Percentiles rank a stretch among this genome's conserved stretches.
Evolutionary conservation across 2,329 filamentous ascomycete species (phyloP).

Genomic region (Apiospora arundinis): DNA sequence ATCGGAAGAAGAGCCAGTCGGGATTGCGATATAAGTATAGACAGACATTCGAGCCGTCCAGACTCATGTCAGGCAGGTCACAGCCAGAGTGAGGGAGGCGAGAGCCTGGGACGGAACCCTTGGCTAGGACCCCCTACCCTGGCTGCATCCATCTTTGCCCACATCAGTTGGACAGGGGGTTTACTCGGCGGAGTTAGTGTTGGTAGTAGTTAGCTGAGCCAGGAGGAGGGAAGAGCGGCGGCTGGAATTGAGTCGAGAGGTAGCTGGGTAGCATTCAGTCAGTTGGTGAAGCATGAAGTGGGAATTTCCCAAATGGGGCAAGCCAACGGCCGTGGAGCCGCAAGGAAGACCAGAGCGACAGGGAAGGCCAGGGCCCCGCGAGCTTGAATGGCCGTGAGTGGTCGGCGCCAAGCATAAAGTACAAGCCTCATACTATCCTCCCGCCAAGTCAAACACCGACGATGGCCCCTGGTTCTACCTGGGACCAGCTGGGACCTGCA

Average conservation of each 20-base stretch:
- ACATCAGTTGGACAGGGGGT: not conserved
- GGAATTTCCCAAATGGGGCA: conserved; percentile 1
- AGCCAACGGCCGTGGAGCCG: conserved; percentile 2
- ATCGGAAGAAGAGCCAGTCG: not conserved
- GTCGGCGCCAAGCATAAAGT: conserved; percentile 26
- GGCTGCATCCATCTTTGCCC: not conserved
- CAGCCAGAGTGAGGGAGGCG: too few species aligned
- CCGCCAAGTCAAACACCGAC: conserved; percentile 36
- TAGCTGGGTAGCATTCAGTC: not conserved
- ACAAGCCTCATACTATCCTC: conserved; percentile 26
- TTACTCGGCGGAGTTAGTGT: too few species aligned
- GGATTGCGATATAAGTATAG: conserved; percentile 10
- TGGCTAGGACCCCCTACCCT: not conserved
- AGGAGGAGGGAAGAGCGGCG: conserved; percentile 17
- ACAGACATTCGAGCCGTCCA: not conserved
- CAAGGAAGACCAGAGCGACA: too few species aligned
- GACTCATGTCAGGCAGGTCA: not conserved
- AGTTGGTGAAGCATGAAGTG: conserved; percentile 22
- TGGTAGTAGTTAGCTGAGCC: conserved; percentile 3
- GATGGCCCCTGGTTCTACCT: not conserved
- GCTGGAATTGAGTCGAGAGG: not conserved
- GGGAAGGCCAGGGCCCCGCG: not conserved
- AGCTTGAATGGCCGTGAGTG: conserved; percentile 22
- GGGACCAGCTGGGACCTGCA: not conserved
- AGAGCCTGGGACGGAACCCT: not conserved